phyloP scores from a whole-genome alignment of 495 filamentous ascomycete genomes.

The Penicillium egyptiacum region DNA sequence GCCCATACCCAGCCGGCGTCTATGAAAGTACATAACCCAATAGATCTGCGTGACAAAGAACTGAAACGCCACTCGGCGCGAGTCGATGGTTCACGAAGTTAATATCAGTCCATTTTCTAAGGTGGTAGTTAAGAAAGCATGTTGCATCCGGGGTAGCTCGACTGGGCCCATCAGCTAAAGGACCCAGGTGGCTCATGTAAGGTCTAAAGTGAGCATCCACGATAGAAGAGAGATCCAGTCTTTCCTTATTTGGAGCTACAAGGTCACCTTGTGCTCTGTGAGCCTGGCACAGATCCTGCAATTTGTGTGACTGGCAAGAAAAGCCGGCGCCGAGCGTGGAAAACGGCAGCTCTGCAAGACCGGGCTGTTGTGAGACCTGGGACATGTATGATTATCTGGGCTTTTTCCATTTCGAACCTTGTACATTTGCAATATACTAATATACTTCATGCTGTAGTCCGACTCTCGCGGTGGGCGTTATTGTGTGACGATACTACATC shows the following conservation, averaged over 20 bases:
- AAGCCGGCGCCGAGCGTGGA: conserved; percentile 23
- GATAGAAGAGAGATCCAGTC: conserved; percentile 3
- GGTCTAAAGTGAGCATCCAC: conserved; percentile 2
- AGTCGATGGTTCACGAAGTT: not conserved
- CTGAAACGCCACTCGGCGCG: not conserved
- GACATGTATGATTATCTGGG: not conserved
- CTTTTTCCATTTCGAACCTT: conserved; percentile 16
- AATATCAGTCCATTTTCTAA: not conserved
- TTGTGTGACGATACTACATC: conserved; percentile 22
- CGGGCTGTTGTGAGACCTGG: conserved; percentile 26
- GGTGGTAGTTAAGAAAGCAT: conserved; percentile 4
- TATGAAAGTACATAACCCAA: not conserved
- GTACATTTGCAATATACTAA: conserved; percentile 12
- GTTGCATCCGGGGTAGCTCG: conserved; percentile 20
- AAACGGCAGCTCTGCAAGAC: conserved; percentile 22
- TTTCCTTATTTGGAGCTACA: conserved; percentile 11
- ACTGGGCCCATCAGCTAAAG: not conserved
- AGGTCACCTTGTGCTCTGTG: conserved; percentile 16
- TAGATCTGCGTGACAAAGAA: not conserved
- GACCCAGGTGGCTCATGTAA: conserved; percentile 6
- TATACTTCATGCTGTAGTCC: conserved; percentile 3
- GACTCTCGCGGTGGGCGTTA: conserved; percentile 12
- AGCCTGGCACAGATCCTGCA: conserved; percentile 7
- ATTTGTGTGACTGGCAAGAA: conserved; percentile 15
- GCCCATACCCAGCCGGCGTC: not conserved